Conservation (phyloP, 2,329 filamentous ascomycete genomes). For the Clonostachys solani region DNA sequence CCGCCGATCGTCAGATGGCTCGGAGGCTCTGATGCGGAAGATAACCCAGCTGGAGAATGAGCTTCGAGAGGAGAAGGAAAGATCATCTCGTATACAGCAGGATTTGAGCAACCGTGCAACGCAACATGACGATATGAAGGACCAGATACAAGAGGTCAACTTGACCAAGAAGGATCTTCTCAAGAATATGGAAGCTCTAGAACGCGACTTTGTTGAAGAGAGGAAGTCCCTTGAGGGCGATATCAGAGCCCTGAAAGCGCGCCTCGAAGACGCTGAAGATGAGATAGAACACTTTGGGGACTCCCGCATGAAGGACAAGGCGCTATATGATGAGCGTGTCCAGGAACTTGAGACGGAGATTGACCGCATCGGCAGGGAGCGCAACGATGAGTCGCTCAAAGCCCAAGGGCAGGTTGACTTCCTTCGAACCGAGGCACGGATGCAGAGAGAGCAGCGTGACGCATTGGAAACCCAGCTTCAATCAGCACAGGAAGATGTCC, state of each 20-base stretch:
- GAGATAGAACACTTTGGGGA: constrained; percentile 83
- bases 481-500: constrained; percentile 47
- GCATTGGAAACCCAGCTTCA: constrained; percentile 55
- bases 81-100: constrained; percentile 61
- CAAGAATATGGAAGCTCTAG: constrained; percentile 88
- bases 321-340: constrained; percentile 63
- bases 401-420: constrained; percentile 59
- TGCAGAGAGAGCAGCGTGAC: constrained; percentile 56
- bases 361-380: constrained; percentile 55
- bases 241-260: constrained; percentile 69
- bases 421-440: constrained; percentile 54
- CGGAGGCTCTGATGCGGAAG: constrained; percentile 39
- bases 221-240: constrained; percentile 79
- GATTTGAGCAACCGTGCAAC: constrained; percentile 57
- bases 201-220: constrained; percentile 83
- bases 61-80: constrained; percentile 68
- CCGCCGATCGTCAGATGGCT: constrained; percentile 32
- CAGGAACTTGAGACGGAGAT: constrained; percentile 68
- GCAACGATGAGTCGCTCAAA: constrained; percentile 52
- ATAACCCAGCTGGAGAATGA: constrained; percentile 72
- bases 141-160: constrained; percentile 77
- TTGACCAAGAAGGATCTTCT: constrained; percentile 92
- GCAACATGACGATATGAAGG: constrained; percentile 58
- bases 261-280: constrained; percentile 85
- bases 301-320: constrained; percentile 78